phyloP scores from a whole-genome alignment of 2,329 filamentous ascomycete genomes.

The Gnomoniopsis smithogilvyi region DNA sequence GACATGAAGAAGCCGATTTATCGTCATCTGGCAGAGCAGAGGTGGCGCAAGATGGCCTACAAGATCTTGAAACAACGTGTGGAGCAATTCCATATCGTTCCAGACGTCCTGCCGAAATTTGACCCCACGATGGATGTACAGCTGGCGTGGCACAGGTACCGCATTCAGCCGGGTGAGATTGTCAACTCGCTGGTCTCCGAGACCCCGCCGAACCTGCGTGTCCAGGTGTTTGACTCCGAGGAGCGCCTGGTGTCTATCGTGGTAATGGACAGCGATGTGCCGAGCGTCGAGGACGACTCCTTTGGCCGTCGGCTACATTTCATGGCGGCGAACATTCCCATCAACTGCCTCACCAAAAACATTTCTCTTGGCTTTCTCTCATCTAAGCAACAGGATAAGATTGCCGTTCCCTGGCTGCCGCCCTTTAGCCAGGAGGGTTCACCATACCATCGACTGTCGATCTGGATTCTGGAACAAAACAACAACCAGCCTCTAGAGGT shows the following conservation, averaged over 20 bases:
- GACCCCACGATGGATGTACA: slow-evolving; percentile 77
- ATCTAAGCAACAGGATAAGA: slow-evolving; percentile 53
- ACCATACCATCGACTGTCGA: slow-evolving; percentile 82
- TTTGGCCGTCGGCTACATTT: slow-evolving; percentile 86
- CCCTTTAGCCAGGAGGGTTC: slow-evolving; percentile 86
- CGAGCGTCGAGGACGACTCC: slow-evolving; percentile 68
- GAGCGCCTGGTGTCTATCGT: slow-evolving; percentile 79
- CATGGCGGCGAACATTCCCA: slow-evolving; percentile 65
- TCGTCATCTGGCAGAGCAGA: slow-evolving; percentile 78
- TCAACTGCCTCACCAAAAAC: slow-evolving; percentile 29
- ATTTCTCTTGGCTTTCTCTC: slow-evolving; percentile 12
- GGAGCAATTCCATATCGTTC: slow-evolving; percentile 79
- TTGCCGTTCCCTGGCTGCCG: slow-evolving; percentile 78
- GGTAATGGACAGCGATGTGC: slow-evolving; percentile 88
- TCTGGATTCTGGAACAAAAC: slow-evolving; percentile 81
- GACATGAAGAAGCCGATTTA: slow-evolving; percentile 98
- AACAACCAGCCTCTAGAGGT: slow-evolving; percentile 58
- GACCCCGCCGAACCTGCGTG: slow-evolving; percentile 67
- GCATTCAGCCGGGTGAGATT: slow-evolving; percentile 72
- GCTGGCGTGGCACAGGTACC: slow-evolving; percentile 71
- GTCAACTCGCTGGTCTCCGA: slow-evolving; percentile 74
- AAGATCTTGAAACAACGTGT: slow-evolving; percentile 82
- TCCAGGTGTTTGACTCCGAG: slow-evolving; percentile 82
- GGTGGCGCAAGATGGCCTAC: slow-evolving; percentile 83
- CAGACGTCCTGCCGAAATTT: slow-evolving; percentile 80